These are phyloP conservation scores for Triticum monococcum DNA, from an alignment of 176 grass and related monocot genomes.

Conservation along the genomic window DNA sequence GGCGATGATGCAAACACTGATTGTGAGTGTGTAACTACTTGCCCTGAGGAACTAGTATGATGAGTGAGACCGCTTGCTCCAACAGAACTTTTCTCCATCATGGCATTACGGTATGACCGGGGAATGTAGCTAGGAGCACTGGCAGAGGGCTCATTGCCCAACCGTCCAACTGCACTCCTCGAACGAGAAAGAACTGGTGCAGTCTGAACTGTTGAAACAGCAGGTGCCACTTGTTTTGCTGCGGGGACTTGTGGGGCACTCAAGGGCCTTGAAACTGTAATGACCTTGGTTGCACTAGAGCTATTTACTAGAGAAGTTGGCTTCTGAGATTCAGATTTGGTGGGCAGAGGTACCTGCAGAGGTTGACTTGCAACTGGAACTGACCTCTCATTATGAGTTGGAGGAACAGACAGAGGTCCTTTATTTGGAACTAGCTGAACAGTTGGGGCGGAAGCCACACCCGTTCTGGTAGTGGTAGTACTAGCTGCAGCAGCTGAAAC, in stretches of 20 bases:
- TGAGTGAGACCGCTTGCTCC: conserved; percentile 31
- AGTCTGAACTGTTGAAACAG: conserved; percentile 47
- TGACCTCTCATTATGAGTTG: conserved; percentile 34
- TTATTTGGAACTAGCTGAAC: conserved; percentile 43
- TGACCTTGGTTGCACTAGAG: conserved; percentile 30
- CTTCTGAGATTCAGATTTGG: conserved; percentile 55
- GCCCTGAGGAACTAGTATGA: conserved; percentile 33
- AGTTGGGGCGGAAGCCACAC: not conserved
- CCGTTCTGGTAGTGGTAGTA: conserved; percentile 7
- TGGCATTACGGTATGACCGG: conserved; percentile 85
- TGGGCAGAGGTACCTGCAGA: conserved; percentile 22
- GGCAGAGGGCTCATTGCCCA: conserved; percentile 60
- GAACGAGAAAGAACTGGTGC: conserved; percentile 65
- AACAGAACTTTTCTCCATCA: conserved; percentile 61
- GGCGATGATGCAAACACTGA: conserved; percentile 48
- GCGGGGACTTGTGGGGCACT: conserved; percentile 80
- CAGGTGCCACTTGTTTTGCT: conserved; percentile 42
- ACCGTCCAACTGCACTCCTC: conserved; percentile 63
- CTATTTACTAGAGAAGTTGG: conserved; percentile 29
- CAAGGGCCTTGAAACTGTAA: conserved; percentile 49
- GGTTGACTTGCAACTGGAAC: conserved; percentile 33
- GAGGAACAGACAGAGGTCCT: conserved; percentile 29
- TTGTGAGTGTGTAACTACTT: conserved; percentile 38
- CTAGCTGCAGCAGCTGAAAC: conserved; percentile 36
- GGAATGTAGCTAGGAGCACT: conserved; percentile 66